Conservation (phyloP, 164 flowering plant species). For the Umbilicus rupestris region DNA sequence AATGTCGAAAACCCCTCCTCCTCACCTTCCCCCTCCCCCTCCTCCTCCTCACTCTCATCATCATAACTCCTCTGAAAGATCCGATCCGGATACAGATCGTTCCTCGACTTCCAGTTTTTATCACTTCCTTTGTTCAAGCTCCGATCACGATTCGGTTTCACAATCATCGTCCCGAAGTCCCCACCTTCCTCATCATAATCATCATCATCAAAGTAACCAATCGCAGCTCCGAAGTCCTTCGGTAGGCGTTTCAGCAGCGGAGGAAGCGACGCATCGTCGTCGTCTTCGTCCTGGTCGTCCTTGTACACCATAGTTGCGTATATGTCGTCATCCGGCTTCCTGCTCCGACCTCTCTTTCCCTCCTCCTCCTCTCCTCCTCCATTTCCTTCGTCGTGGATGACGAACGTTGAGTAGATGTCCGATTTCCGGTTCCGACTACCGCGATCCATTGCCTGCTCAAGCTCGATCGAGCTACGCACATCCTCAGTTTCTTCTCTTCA, state of each 20-base stretch:
- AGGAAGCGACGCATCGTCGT: conserved; percentile 70
- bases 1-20: conserved; percentile 57
- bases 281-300: conserved; percentile 29
- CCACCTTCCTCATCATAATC: not conserved
- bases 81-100: not conserved
- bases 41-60: conserved; percentile 7
- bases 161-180: conserved; percentile 9
- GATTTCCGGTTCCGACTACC: conserved; percentile 20
- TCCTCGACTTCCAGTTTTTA: conserved; percentile 26
- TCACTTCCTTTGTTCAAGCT: not conserved
- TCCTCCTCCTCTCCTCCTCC: conserved; percentile 16
- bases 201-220: conserved; percentile 13
- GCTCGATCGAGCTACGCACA: too few relatives aligned
- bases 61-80: not conserved
- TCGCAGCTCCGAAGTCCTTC: conserved; percentile 67
- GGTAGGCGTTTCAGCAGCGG: conserved; percentile 89
- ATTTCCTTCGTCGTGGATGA: conserved; percentile 43
- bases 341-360: not conserved
- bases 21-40: conserved; percentile 18
- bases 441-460: conserved; percentile 24
- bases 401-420: conserved; percentile 32
- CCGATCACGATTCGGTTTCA: conserved; percentile 2
- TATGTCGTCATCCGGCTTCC: conserved; percentile 22
- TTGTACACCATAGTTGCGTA: conserved; percentile 65
- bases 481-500: too few relatives aligned